Evolutionary conservation across 208 protist genomes (phyloP).

Genomic region (Leishmania arabica): DNA sequence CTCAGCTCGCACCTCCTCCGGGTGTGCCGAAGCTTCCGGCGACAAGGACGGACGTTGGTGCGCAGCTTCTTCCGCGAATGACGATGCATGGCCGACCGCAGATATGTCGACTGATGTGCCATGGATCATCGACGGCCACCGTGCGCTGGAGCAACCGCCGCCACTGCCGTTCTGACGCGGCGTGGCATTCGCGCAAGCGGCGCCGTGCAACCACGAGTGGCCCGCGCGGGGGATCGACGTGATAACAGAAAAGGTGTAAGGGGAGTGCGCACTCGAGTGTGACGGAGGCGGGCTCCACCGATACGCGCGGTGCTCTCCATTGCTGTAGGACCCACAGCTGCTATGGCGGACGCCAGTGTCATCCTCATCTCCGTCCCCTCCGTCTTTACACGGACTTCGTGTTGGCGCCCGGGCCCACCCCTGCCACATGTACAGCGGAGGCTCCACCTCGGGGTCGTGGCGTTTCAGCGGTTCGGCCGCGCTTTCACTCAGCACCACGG

Average conservation of each 20-base stretch:
- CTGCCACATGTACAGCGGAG: not conserved
- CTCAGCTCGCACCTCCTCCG: not conserved
- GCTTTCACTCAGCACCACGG: conserved; percentile 1
- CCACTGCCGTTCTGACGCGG: not conserved
- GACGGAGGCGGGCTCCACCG: not conserved
- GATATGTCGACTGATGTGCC: not conserved
- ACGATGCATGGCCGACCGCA: not conserved
- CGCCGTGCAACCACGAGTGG: not conserved
- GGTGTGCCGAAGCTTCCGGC: not conserved
- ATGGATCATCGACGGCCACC: not conserved
- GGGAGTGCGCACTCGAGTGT: not conserved
- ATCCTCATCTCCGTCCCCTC: not conserved
- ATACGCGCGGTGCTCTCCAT: not conserved
- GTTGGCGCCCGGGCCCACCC: not conserved
- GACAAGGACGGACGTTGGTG: not conserved
- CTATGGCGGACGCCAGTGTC: not conserved
- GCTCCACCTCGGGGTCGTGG: not conserved
- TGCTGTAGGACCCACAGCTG: not conserved
- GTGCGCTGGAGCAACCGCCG: not conserved
- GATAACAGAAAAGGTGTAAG: conserved; percentile 9
- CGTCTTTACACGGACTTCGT: not conserved
- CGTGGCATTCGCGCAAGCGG: not conserved
- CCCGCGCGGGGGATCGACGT: not conserved
- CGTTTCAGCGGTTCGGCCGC: conserved; percentile 3
- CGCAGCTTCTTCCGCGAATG: not conserved